A percentile compares a stretch with the other conserved stretches of the same genome.
These are phyloP conservation scores for Datura wrightii DNA, from an alignment of 257 asterid species.

Conservation along the genomic window DNA sequence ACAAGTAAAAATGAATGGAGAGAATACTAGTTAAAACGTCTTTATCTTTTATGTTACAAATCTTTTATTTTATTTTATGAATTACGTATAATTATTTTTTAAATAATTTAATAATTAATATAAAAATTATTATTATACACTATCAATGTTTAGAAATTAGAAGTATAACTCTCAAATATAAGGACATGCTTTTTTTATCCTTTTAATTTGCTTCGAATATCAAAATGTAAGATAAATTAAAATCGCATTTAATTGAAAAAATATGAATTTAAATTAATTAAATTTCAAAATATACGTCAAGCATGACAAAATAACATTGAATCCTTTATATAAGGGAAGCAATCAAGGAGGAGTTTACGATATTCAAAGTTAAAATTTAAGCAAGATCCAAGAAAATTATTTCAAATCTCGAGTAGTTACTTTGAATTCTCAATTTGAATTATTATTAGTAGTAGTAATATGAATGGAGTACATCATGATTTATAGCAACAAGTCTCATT, in stretches of 20 bases:
- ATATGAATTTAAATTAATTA: background rate
- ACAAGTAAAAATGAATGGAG: too few species aligned
- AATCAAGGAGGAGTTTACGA: background rate
- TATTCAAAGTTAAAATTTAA: background rate
- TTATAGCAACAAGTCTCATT: background rate
- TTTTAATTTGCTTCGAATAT: background rate
- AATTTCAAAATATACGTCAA: background rate
- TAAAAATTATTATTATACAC: background rate
- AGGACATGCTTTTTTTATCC: background rate
- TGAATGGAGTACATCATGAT: background rate
- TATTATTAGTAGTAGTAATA: background rate
- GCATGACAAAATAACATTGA: background rate
- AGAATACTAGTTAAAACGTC: too few species aligned
- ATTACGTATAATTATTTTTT: background rate
- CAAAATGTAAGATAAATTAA: background rate
- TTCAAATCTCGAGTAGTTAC: conserved; percentile 29
- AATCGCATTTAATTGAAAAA: background rate
- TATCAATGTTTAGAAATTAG: background rate
- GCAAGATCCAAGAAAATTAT: conserved; percentile 39
- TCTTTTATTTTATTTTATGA: too few species aligned
- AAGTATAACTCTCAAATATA: background rate
- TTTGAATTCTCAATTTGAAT: background rate
- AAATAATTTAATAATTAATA: background rate
- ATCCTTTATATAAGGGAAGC: background rate
- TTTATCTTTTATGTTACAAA: background rate